phyloP scores from a whole-genome alignment of 257 asterid species.

The Misopates orontium region DNA sequence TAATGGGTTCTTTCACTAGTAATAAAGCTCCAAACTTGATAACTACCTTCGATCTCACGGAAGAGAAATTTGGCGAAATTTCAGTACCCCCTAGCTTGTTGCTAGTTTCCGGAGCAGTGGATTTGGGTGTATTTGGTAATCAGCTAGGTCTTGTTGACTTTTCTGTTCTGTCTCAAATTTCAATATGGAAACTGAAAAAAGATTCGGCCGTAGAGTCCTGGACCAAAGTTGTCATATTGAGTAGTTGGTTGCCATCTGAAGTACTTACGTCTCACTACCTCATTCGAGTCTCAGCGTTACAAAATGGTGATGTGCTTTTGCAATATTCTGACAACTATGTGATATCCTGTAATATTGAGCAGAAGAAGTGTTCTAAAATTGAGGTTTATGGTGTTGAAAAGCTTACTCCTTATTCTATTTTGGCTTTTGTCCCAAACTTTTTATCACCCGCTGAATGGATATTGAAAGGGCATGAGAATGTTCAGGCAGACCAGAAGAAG shows the following conservation, averaged over 20 bases:
- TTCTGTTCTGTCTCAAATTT: not conserved
- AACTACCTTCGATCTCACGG: constrained; percentile 13
- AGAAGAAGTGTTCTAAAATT: not conserved
- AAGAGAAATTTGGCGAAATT: constrained; percentile 11
- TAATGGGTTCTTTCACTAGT: constrained; percentile 20
- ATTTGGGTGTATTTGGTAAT: not conserved
- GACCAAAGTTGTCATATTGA: not conserved
- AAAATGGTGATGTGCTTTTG: not conserved
- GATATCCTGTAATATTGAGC: not conserved
- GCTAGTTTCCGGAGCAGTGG: not conserved
- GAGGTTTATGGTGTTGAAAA: not conserved
- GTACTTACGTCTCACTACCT: not conserved
- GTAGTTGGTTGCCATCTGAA: not conserved
- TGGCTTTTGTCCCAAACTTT: not conserved
- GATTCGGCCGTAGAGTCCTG: not conserved
- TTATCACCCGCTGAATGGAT: not conserved
- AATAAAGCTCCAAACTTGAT: not conserved
- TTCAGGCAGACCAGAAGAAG: not conserved
- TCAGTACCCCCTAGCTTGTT: not conserved
- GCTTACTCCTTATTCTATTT: no score
- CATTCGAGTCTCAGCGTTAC: not conserved
- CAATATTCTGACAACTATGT: not conserved
- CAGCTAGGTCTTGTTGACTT: constrained; percentile 15
- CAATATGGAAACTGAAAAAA: not conserved
- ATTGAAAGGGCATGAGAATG: not conserved